Base-by-base conservation (phyloP, 192 early-diverging fungal genomes). In the Thamnidium elegans region DNA sequence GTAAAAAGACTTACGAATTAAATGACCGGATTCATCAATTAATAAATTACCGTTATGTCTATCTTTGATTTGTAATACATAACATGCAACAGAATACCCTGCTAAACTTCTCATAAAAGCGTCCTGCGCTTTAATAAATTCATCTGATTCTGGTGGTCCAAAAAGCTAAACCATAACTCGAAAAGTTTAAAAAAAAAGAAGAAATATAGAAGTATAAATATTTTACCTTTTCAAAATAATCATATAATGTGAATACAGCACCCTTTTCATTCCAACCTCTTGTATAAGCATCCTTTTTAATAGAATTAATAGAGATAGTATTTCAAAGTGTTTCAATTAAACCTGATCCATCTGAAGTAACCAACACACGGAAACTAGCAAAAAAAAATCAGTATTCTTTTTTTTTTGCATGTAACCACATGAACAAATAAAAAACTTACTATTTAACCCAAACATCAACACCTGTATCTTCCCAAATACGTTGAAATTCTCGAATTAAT, bases 31-130 rank as follows among this genome's bases (percentile, higher is more conserved):
- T 0, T 84, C 87, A 68, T 99, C 95, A 14, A 99, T 66, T 44
- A 99, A 74, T 23, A 99, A 88, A 70, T 99, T 99, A 70, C 97
- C 97, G 70, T 99, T 97, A 78, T 99, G 97, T 54, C 92, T 86
- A 63, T 99, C 97, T 62, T 94, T 94, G 63, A 97, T 90, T 76
- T 96, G 93, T 62, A 99, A 76, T 15, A 99, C 79, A 74, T 97
- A 97, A 55, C 88, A 95, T 36, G 92, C 87, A 47, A 99, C 85
- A 30, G 93, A 97, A 71, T 99, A 99, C 1, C 88, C 89, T 0
- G 93, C 95, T 53, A 99, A 80, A 76, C 89, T 92, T 68, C 91
- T 72, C 90, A 96, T 94, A 76, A 99, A 99, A 66, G 89, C 90
- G 71, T 96, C 89, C 72, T 97, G 94, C 14, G 97, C 97, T 55